A percentile compares a stretch with the other conserved stretches of the same genome.
Conservation (phyloP, 305 asterid genomes). For the Fraxinus angustifolia region DNA sequence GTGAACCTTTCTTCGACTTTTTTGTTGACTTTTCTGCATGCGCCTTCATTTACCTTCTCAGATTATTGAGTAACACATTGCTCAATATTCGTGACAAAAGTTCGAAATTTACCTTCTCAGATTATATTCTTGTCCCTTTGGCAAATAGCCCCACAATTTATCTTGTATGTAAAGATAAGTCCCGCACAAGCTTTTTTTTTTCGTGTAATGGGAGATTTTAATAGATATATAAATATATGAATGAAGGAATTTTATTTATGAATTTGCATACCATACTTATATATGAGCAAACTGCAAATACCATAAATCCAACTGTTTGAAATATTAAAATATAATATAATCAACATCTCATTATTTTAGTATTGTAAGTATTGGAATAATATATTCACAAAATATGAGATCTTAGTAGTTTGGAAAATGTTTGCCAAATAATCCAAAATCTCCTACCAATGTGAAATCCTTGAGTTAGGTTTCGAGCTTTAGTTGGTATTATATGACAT, state of each 20-base stretch:
- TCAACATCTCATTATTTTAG: not conserved
- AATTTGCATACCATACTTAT: too few species aligned
- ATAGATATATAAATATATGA: too few species aligned
- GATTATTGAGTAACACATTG: too few species aligned
- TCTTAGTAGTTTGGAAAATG: not conserved
- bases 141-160: not conserved
- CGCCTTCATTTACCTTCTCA: too few species aligned
- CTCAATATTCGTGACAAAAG: not conserved
- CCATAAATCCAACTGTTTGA: not conserved
- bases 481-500: not conserved
- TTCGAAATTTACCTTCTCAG: not conserved
- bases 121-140: not conserved
- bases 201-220: not conserved
- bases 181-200: not conserved
- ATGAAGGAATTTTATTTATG: too few species aligned
- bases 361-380: not conserved
- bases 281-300: not conserved
- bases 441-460: not conserved
- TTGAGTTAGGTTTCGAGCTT: not conserved
- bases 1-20: too few species aligned
- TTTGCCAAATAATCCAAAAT: not conserved
- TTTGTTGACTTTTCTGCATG: too few species aligned
- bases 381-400: not conserved
- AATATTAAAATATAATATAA: too few species aligned
- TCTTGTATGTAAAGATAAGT: not conserved